phyloP scores from a whole-genome alignment of 352 stramenopile genomes.

The Phytophthora foliorum region DNA sequence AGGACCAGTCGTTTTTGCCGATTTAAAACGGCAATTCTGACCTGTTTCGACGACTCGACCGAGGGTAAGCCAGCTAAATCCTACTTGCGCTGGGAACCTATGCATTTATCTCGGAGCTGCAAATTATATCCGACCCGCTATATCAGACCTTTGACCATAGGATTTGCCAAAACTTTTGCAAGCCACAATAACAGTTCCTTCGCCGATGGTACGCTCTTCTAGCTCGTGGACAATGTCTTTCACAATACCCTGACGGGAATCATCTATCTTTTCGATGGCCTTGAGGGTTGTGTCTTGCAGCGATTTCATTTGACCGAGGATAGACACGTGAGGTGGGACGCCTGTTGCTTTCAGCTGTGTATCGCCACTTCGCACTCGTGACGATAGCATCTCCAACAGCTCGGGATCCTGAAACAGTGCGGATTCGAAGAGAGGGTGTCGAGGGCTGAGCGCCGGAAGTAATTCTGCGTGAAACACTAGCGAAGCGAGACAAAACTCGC shows the following conservation, averaged over 20 bases:
- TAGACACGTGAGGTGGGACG: constrained; percentile 8
- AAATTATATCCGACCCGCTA: too few species aligned
- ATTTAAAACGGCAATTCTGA: too few species aligned
- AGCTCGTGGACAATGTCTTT: constrained; percentile 17
- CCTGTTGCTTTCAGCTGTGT: constrained; percentile 4
- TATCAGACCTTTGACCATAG: too few species aligned
- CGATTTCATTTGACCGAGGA: constrained; percentile 8
- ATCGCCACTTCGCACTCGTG: not conserved
- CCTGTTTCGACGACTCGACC: too few species aligned
- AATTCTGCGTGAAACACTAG: constrained; percentile 11
- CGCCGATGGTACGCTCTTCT: constrained; percentile 12
- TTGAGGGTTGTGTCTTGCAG: not conserved
- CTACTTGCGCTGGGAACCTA: too few species aligned
- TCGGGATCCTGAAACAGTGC: constrained; percentile 6
- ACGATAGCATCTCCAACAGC: not conserved
- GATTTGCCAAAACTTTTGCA: too few species aligned
- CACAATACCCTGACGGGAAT: not conserved
- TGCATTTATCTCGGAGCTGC: too few species aligned
- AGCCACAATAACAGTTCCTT: not conserved
- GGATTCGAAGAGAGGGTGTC: constrained; percentile 5
- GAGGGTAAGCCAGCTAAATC: too few species aligned
- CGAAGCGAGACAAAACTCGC: constrained; percentile 15
- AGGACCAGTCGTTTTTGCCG: too few species aligned
- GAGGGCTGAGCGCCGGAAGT: not conserved
- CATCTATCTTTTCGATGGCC: constrained; percentile 21